Base-by-base conservation (phyloP, 495 filamentous ascomycete species). In the Penicillium cataractarum region DNA sequence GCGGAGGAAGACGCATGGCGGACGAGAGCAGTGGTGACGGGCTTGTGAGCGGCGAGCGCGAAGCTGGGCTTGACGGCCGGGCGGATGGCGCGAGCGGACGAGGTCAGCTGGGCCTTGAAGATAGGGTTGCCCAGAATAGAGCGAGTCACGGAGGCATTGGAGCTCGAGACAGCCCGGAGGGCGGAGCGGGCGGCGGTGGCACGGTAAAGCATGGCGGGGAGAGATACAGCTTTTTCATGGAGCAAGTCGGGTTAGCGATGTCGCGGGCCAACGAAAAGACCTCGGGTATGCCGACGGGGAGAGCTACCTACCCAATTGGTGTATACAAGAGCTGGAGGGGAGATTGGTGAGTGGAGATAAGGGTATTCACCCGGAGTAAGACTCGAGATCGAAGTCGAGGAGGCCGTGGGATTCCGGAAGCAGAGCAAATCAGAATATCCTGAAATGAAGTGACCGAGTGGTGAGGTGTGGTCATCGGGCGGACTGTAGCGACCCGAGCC, bases 21-120 rank as follows among this genome's bases (percentile, higher is more conserved):
- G 65, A 83, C 74, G 32, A 84, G 78, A 46, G 82, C 81, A 22
- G 80, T 83, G 70, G 77, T 82, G 29, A 85, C 74, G 48, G 82
- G 82, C 74, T 80, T 81, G 72, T 74, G 79, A 61, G 74, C 66
- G 61, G 77, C 73, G 59, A 85, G 76, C 71, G 81, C 74, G 60
- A 76, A 70, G 65, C 67, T 76, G 56, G 74, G 64, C 39, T 71
- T 65, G 53, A 71, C 58, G 42, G 72, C 65, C 69, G 72, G 70
- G 65, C 75, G 75, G 69, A 71, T 61, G 61, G 54, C 59, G 69
- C 73, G 72, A 72, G 70, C 75, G 61, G 77, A 73, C 49, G 78
- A 77, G 65, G 77, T 78, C 77, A 82, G 74, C 67, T 71, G 77
- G 58, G 79, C 79, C 66, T 75, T 79, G 69, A 80, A 80, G 63